Conservation (phyloP, 805 yeast genomes). For the Scheffersomyces spartinae region DNA sequence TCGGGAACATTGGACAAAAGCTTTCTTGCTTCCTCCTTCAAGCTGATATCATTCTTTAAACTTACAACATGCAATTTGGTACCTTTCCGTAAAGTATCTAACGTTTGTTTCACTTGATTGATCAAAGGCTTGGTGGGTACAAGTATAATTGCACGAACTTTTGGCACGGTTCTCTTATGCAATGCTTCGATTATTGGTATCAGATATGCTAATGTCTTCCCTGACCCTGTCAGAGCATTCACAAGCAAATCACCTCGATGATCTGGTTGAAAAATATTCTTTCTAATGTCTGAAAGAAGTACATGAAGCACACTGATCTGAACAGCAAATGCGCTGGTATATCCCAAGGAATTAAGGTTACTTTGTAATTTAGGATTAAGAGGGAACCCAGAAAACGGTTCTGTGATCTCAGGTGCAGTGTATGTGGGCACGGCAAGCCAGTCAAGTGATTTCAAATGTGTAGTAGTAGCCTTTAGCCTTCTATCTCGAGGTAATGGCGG, state of each 20-base stretch:
- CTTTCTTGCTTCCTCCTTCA: constrained; percentile 50
- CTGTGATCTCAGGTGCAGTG: constrained; percentile 34
- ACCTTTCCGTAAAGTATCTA: constrained; percentile 52
- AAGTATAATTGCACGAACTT: constrained; percentile 61
- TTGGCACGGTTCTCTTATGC: constrained; percentile 52
- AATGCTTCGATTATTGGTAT: constrained; percentile 73
- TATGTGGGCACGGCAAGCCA: constrained; percentile 64
- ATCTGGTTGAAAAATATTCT: constrained; percentile 34
- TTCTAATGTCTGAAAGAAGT: constrained; percentile 31
- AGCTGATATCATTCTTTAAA: constrained; percentile 40
- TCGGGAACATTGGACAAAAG: constrained; percentile 45
- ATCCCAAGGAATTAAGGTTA: constrained; percentile 38
- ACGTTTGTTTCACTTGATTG: constrained; percentile 63
- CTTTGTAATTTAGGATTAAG: constrained; percentile 31
- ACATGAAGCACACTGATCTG: constrained; percentile 58
- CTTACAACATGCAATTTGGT: constrained; percentile 54
- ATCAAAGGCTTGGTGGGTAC: constrained; percentile 89
- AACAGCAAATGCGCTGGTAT: constrained; percentile 59
- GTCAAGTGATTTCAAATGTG: constrained; percentile 23
- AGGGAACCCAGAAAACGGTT: constrained; percentile 37
- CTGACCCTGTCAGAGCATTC: constrained; percentile 93
- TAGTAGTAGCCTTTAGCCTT: constrained; percentile 15
- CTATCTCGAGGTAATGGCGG: constrained; percentile 55
- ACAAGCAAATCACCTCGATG: constrained; percentile 70
- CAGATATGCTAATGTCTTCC: constrained; percentile 83